Conservation (phyloP, 257 asterid genomes). For the Fraxinus pennsylvanica region DNA sequence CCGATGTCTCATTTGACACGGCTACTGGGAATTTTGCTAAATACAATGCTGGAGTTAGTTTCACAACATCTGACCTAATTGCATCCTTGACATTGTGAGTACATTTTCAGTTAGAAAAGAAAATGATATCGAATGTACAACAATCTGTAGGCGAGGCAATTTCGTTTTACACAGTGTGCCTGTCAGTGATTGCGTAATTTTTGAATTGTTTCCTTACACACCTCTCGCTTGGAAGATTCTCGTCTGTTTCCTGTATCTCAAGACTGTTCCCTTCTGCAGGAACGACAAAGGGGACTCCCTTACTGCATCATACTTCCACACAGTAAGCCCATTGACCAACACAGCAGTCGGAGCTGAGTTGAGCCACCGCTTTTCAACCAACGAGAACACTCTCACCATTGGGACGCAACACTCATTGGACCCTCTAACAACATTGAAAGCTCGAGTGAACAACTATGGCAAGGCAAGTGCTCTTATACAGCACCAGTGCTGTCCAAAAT, state of each 20-base stretch:
- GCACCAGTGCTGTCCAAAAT: conserved; percentile 60
- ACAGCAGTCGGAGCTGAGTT: conserved; percentile 57
- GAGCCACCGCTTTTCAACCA: conserved; percentile 50
- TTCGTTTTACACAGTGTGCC: too few species aligned
- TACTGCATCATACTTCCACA: conserved; percentile 52
- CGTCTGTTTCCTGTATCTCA: neutral
- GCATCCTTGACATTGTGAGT: conserved; percentile 48
- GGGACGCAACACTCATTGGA: conserved; percentile 52
- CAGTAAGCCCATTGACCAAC: conserved; percentile 45
- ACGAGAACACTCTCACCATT: conserved; percentile 46
- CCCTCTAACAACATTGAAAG: conserved; percentile 51
- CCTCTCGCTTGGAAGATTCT: too few species aligned
- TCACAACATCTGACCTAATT: conserved; percentile 46
- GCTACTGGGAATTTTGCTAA: conserved; percentile 49
- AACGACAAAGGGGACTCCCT: conserved; percentile 48
- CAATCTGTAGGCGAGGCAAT: too few species aligned
- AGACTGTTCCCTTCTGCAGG: conserved; percentile 26
- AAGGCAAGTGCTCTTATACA: conserved; percentile 51
- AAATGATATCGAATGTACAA: neutral
- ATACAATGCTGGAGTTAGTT: conserved; percentile 51
- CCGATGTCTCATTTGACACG: conserved; percentile 56
- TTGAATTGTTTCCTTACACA: too few species aligned
- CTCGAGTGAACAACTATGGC: conserved; percentile 49
- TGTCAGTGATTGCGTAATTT: too few species aligned
- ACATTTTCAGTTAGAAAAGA: neutral